phyloP scores from a whole-genome alignment of 495 filamentous ascomycete genomes.

The Xylaria castorea region DNA sequence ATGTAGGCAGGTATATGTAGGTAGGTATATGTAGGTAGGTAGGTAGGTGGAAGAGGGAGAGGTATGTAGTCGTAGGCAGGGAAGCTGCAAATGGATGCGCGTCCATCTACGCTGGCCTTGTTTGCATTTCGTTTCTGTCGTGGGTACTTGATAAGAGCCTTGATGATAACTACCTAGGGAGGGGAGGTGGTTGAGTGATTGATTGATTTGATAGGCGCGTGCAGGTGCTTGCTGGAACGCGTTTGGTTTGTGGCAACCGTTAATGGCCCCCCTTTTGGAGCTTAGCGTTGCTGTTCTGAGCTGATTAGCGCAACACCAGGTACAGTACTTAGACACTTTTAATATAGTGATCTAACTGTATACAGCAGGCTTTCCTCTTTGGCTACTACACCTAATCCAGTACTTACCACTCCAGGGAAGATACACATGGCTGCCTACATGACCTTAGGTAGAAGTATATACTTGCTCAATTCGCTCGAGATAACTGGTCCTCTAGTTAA shows the following conservation, averaged over 20 bases:
- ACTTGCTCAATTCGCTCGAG: not conserved
- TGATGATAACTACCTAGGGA: too few relatives aligned
- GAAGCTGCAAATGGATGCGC: not conserved
- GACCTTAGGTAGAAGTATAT: not conserved
- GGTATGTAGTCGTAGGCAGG: not conserved
- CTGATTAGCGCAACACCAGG: too few relatives aligned
- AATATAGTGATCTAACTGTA: too few relatives aligned
- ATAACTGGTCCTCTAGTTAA: not conserved
- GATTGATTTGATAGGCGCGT: slow-evolving; percentile 11
- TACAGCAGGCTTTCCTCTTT: not conserved
- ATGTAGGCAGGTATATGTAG: too few relatives aligned
- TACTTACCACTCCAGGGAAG: not conserved
- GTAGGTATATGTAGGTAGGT: too few relatives aligned
- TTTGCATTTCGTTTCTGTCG: not conserved
- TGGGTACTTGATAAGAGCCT: too few relatives aligned
- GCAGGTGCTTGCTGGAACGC: slow-evolving; percentile 1
- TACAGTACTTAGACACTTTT: too few relatives aligned
- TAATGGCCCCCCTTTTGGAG: not conserved
- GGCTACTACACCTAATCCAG: not conserved
- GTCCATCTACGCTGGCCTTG: not conserved
- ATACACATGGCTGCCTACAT: not conserved
- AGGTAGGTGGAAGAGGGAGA: not conserved
- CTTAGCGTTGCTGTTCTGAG: too few relatives aligned
- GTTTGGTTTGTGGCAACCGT: not conserved
- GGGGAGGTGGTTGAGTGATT: not conserved